Conservation (phyloP, 768 basidiomycete species). For the Serendipita vermifera region DNA sequence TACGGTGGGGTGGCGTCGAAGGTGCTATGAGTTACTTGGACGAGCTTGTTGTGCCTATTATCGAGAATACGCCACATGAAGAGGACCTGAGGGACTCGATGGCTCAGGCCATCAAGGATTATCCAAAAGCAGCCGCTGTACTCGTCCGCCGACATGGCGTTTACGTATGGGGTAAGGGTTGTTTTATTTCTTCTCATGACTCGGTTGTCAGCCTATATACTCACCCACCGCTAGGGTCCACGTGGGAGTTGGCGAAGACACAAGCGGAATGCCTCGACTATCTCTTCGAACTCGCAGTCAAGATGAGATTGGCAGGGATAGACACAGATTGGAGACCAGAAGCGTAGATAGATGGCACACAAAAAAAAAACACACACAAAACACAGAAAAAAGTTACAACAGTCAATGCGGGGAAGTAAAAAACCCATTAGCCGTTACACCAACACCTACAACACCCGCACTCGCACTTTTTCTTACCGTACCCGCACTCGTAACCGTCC, state of each 20-base stretch:
- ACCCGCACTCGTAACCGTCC: conserved; percentile 32
- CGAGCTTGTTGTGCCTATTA: conserved; percentile 75
- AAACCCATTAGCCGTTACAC: conserved; percentile 67
- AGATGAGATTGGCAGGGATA: conserved; percentile 48
- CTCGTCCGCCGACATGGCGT: conserved; percentile 70
- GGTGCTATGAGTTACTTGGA: conserved; percentile 70
- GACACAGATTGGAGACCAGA: background rate
- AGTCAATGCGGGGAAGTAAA: conserved; percentile 43
- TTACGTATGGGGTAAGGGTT: conserved; percentile 68
- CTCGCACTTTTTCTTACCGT: conserved; percentile 47
- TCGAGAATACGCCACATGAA: conserved; percentile 82
- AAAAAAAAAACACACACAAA: background rate
- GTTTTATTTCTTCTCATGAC: conserved; percentile 17
- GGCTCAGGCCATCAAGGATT: conserved; percentile 70
- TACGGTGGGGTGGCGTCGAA: conserved; percentile 64
- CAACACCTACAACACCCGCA: conserved; percentile 60
- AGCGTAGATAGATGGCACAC: background rate
- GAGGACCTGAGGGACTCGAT: conserved; percentile 82
- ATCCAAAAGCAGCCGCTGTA: conserved; percentile 65
- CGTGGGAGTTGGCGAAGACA: conserved; percentile 84
- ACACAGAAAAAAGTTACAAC: background rate
- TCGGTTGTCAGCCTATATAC: conserved; percentile 10
- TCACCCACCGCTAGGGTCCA: conserved; percentile 29
- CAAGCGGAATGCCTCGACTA: conserved; percentile 90
- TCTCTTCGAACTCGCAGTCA: conserved; percentile 76